Evolutionary conservation across 1,139 yeast genomes (phyloP), one percentile per base, ranked within the genome.

Genomic region (Scheffersomyces cryptocercus): DNA sequence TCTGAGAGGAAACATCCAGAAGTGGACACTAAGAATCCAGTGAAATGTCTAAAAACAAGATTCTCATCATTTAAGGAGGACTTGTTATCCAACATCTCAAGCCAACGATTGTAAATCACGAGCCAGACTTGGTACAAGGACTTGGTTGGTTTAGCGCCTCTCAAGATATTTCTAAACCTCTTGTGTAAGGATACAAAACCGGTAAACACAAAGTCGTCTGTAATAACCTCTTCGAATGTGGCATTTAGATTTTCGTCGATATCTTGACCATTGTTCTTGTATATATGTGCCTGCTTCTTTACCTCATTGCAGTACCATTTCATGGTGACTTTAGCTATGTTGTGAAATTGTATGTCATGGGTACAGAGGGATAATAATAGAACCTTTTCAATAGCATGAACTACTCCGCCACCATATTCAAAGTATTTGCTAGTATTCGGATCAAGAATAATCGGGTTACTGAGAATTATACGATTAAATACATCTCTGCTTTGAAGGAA

Each of bases 101-200:
- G 54, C 88, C 88, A 83, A 35, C 82, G 68, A 33, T 73, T 73
- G 56, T 78, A 84, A 45, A 85, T 77, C 34, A 80, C 63, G 4
- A 73, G 58, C 87, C 93, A 85, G 1, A 84, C 80, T 44, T 78
- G 80, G 35, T 79, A 69, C 32, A 88, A 64, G 1, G 88, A 79
- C 33, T 71, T 68, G 0, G 88, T 81, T 1, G 91, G 88, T 32
- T 64, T 67, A 5, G 79, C 77, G n/a, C 81, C 69, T 46, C 81
- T 73, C 41, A 85, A 63, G 36, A 86, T 70, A 48, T 68, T 77
- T 49, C 77, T 76, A 44, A 87, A 67, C 46, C 83, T 77, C 58
- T 87, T 86, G 58, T 88, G 93, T 29, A 85, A 73, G 0, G 95
- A 90, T 13, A 86, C 87, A 28, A 84, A 78, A 13, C 95, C 93